Conservation (phyloP, 805 yeast genomes). For the Jamesozyma hellenica region DNA sequence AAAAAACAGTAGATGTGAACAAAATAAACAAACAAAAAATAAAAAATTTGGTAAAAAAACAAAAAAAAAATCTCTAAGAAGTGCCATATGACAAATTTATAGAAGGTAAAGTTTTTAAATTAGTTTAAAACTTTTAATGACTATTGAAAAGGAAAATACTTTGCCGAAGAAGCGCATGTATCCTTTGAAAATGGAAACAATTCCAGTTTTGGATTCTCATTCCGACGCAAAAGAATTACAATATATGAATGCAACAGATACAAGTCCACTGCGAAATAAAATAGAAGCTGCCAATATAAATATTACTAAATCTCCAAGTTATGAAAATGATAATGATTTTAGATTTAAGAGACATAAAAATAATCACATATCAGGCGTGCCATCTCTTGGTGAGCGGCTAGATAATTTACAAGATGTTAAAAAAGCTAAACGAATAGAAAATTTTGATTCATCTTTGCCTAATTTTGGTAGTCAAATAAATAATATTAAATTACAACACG, state of each 20-base stretch:
- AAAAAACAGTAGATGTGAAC: neutral
- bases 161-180: conserved; percentile 10
- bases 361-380: conserved; percentile 16
- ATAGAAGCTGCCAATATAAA: neutral
- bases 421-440: conserved; percentile 26
- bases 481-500: neutral
- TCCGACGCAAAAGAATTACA: neutral
- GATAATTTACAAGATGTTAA: conserved; percentile 23
- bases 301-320: conserved; percentile 4
- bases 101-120: no score
- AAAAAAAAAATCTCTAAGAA: no score
- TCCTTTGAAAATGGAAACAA: conserved; percentile 20
- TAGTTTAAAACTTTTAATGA: neutral
- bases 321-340: conserved; percentile 26
- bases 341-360: conserved; percentile 26
- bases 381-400: conserved; percentile 24
- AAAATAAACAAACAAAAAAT: neutral
- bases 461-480: neutral
- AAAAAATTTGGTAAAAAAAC: neutral
- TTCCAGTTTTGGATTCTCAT: conserved; percentile 9
- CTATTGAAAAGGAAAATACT: neutral
- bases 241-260: neutral
- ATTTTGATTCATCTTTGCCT: conserved; percentile 25
- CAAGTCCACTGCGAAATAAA: neutral
- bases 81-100: no score